phyloP scores from a whole-genome alignment of 2,329 filamentous ascomycete genomes.

The Phaeosphaeriaceae sp. region DNA sequence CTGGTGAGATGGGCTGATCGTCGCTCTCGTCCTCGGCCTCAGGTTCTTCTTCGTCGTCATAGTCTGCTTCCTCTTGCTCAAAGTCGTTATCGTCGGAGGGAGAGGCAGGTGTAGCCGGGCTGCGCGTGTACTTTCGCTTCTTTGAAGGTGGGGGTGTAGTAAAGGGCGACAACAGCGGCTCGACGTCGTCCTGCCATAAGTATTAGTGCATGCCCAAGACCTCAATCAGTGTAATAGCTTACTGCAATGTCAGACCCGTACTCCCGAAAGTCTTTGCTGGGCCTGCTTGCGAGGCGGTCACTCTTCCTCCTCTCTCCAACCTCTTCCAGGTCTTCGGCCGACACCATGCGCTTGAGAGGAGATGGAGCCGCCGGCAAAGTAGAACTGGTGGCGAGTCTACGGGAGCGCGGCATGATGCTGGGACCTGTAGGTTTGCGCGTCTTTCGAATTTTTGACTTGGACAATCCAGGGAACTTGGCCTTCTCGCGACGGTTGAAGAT shows the following conservation, averaged over 20 bases:
- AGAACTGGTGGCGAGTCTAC: neutral
- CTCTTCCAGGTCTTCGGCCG: neutral
- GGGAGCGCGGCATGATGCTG: neutral
- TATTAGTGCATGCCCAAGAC: conserved; percentile 14
- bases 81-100: conserved; percentile 26
- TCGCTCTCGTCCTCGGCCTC: conserved; percentile 7
- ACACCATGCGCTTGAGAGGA: conserved; percentile 8
- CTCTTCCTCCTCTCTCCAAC: conserved; percentile 13
- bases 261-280: conserved; percentile 9
- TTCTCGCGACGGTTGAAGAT: conserved; percentile 22
- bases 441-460: neutral
- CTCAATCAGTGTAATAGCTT: conserved; percentile 1
- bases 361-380: neutral
- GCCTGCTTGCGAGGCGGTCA: conserved; percentile 13
- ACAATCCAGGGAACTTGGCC: conserved; percentile 1
- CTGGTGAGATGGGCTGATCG: conserved; percentile 2
- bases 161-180: neutral
- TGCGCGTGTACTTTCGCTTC: conserved; percentile 13
- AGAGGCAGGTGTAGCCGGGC: conserved; percentile 1
- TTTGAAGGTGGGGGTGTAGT: conserved; percentile 9
- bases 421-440: neutral
- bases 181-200: neutral
- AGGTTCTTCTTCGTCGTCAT: conserved; percentile 14
- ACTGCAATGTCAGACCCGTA: conserved; percentile 12
- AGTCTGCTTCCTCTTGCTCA: conserved; percentile 12